Conservation (phyloP, 805 yeast genomes). For the Starmerella asiatica region DNA sequence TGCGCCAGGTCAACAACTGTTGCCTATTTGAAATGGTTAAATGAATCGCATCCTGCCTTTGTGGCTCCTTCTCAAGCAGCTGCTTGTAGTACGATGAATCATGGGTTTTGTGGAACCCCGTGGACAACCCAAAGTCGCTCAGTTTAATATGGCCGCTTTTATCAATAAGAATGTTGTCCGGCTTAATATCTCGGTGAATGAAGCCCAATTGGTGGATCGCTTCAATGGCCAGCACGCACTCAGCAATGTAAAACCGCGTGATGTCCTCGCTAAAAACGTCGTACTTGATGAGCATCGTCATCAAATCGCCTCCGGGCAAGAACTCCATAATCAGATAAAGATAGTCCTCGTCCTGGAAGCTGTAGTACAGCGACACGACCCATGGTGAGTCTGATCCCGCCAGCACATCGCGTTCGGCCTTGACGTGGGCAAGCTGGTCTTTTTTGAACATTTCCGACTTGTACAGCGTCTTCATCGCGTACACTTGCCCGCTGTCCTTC, state of each 20-base stretch:
- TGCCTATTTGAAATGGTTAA: constrained; percentile 89
- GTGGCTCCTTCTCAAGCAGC: constrained; percentile 48
- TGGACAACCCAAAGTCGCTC: constrained; percentile 66
- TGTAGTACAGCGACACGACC: constrained; percentile 72
- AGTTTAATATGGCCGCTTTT: constrained; percentile 57
- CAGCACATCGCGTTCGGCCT: constrained; percentile 88
- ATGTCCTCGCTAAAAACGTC: constrained; percentile 89
- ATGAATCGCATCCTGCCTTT: constrained; percentile 65
- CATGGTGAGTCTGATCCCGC: constrained; percentile 83
- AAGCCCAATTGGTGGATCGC: constrained; percentile 87
- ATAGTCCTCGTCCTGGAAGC: constrained; percentile 67
- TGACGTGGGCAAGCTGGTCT: constrained; percentile 89
- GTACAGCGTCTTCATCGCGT: constrained; percentile 84
- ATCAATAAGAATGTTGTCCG: constrained; percentile 85
- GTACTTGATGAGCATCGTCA: constrained; percentile 94
- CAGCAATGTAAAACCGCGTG: constrained; percentile 81
- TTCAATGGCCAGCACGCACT: constrained; percentile 87
- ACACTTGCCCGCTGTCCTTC: constrained; percentile 78
- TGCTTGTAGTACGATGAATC: constrained; percentile 78
- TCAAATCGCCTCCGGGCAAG: constrained; percentile 72
- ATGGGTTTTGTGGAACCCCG: constrained; percentile 91
- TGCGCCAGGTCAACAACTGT: constrained; percentile 93
- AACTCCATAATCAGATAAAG: constrained; percentile 71
- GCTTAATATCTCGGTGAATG: constrained; percentile 93
- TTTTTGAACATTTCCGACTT: constrained; percentile 89